Base-by-base conservation (phyloP, 306 rosid genomes). In the Vachellia collinsii region DNA sequence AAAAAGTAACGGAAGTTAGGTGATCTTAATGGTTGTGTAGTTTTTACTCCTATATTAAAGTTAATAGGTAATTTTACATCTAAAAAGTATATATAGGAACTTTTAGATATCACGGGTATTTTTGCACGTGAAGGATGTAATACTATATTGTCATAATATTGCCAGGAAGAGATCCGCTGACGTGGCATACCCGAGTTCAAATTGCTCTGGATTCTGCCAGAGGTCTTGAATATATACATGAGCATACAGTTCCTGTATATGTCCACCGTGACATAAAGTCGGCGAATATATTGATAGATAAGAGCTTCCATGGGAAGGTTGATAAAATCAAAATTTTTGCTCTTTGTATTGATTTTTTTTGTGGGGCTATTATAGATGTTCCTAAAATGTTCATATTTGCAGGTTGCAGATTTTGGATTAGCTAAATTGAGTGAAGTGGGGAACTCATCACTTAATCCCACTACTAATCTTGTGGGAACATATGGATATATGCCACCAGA, bases 381-480 rank as follows among this genome's bases (percentile, higher is more conserved):
- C 61, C 61, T 54, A 7, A 17, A 2, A 17, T 3, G n/a, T 7
- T 54, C 61, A n/a, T n/a, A 54, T n/a, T 54, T 54, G 61, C 22
- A 54, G 61, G 61, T 54, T 54, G 61, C 61, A 54, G 61, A 54
- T 17, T 54, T 54, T 54, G 61, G 61, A n/a, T 54, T 54, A n/a
- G 19, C 61, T 54, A 54, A 54, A 54, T 25, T 54, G 23, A n/a
- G 25, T n/a, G 61, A 54, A 17, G 61, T 54, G 23, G 61, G 61
- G n/a, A 54, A 54, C 23, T 54, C 61, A 19, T 19, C 61, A n/a
- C 61, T 54, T n/a, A n/a, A n/a, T 54, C 61, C 61, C 10, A 19
- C 61, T 54, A 23, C 25, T 54, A 23, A 54, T n/a, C 61, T 54
- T 54, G 61, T 54, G 61, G 61, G 61, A 54, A 54, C 61, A 54